Conservation (phyloP, 768 basidiomycete genomes). For the Leccinum rimulosum region DNA sequence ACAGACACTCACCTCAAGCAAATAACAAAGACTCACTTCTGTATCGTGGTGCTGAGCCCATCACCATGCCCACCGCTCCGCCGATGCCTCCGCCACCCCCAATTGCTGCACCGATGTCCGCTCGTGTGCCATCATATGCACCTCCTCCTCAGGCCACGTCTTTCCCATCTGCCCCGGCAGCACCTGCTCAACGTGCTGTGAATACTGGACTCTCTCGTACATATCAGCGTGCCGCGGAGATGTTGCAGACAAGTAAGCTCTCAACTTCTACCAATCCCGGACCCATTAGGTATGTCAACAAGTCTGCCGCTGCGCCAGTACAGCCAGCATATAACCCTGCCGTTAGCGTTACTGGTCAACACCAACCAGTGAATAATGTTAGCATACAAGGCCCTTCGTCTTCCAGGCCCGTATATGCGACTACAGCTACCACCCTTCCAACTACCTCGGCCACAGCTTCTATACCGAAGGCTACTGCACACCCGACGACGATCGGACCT, state of each 20-base stretch:
- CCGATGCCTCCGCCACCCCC: conserved; percentile 24
- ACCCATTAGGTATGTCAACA: conserved; percentile 5
- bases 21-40: conserved; percentile 17
- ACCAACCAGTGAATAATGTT: conserved; percentile 9
- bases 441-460: conserved; percentile 2
- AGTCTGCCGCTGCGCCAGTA: conserved; percentile 1
- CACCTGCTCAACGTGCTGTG: conserved; percentile 19
- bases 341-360: conserved; percentile 3
- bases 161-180: conserved; percentile 3
- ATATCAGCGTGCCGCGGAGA: conserved; percentile 25
- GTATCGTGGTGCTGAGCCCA: conserved; percentile 13
- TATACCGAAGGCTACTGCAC: conserved; percentile 8
- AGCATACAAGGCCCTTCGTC: conserved; percentile 6
- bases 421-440: conserved; percentile 1
- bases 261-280: conserved; percentile 6
- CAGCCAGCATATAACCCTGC: conserved; percentile 3
- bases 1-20: conserved; percentile 22
- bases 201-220: conserved; percentile 20
- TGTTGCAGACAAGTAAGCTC: conserved; percentile 19
- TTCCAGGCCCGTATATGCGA: conserved; percentile 11
- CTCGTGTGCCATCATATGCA: conserved; percentile 21
- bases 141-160: conserved; percentile 22
- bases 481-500: conserved; percentile 4
- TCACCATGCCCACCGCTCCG: conserved; percentile 1
- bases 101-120: conserved; percentile 1